Evolutionary conservation across 345 rosid genomes (phyloP).

Genomic region (Acer yangbiense): DNA sequence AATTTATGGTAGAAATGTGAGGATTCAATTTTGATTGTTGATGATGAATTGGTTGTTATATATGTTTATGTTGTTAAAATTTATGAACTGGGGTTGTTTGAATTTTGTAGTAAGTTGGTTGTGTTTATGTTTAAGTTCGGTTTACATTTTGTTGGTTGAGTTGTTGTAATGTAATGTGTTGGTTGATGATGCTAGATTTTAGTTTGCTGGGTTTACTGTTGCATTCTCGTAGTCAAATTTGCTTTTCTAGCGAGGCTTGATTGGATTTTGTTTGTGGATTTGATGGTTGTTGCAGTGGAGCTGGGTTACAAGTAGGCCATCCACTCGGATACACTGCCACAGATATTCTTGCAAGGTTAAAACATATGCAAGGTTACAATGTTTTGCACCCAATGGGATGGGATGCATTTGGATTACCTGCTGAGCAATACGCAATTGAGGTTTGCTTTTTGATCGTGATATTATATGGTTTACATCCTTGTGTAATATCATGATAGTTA

Average conservation of each 20-base stretch:
- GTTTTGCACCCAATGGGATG: conserved; percentile 98
- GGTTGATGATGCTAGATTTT: background rate
- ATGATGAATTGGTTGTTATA: background rate
- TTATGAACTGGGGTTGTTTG: conserved; percentile 8
- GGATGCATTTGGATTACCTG: conserved; percentile 99
- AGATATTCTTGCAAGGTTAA: conserved; percentile 83
- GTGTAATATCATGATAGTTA: conserved; percentile 6
- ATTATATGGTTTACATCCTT: background rate
- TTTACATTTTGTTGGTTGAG: background rate
- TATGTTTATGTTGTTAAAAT: background rate
- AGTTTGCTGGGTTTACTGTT: background rate
- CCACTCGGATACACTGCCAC: conserved; percentile 96
- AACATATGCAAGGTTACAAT: conserved; percentile 46
- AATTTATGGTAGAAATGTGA: background rate
- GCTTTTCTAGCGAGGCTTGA: background rate
- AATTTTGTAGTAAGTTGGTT: background rate
- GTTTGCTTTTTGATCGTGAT: conserved; percentile 30
- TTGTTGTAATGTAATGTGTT: background rate
- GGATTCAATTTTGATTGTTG: background rate
- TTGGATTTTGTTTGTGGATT: conserved; percentile 1
- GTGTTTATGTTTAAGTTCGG: background rate
- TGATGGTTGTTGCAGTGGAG: conserved; percentile 61
- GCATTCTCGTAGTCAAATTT: background rate
- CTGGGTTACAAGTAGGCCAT: conserved; percentile 97
- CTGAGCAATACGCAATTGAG: conserved; percentile 97